Base-by-base conservation (phyloP, 208 protist genomes). In the Acanthamoeba royreba region DNA sequence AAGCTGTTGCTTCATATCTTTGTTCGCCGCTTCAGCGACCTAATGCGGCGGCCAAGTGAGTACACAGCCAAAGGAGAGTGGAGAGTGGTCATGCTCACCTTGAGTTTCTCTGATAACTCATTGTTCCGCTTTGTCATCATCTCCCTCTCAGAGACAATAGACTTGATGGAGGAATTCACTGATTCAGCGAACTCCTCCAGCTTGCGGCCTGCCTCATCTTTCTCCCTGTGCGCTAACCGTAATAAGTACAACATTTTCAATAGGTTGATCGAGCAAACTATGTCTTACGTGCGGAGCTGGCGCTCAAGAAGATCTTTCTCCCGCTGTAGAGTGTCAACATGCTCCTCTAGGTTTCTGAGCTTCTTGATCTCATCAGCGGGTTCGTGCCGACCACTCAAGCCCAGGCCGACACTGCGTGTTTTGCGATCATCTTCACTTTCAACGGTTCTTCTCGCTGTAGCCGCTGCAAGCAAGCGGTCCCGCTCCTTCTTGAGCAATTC, bases 291-390 rank as follows among this genome's bases (percentile, higher is more conserved):
- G 15, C 55, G 45, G 9, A 90, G 83, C 55, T 90, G 83, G 2
- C 55, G 83, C 31, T 90, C 83, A 13, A 90, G 33, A 35, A 72
- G 47, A 11, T 90, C 83, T 69, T 69, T 90, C 47, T 90, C 83
- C 22, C 55, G 47, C 40, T 63, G 46, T 2, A 90, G 83, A 9
- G 31, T 72, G 40, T 90, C 52, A 13, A 90, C 83, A 38, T 90
- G 83, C 5, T 90, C 55, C 25, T 90, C 49, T 15, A 72, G 83
- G 19, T 19, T 31, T 3, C 55, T 35, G 35, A 72, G 52, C 83
- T 90, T 72, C 40, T 69, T 63, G 28, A 72, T 90, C 49, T 90
- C 83, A 25, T 61, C 83, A 25, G 25, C 40, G 31, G 31, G 38
- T 43, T 90, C 49, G 55, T 90, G 53, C 19, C 83, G 47, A 17